Conservation (phyloP, 345 rosid genomes). For the Anastatica hierochuntica region DNA sequence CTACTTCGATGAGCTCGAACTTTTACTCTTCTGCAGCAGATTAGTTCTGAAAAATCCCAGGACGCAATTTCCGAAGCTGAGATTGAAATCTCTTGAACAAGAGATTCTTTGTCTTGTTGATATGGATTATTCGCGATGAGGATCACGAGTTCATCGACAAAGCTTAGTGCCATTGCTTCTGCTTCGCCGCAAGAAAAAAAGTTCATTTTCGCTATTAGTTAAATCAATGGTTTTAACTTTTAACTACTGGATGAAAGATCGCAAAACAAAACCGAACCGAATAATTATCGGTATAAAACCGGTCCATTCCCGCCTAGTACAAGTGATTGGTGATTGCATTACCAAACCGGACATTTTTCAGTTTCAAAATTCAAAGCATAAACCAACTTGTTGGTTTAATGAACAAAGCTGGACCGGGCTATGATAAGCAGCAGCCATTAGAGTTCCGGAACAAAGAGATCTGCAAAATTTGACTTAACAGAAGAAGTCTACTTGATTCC, state of each 20-base stretch:
- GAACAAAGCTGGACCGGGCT: background rate
- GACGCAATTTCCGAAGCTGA: constrained; percentile 35
- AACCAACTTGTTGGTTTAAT: background rate
- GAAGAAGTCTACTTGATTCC: background rate
- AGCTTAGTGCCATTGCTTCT: constrained; percentile 34
- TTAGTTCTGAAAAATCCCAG: constrained; percentile 40
- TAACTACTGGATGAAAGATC: background rate
- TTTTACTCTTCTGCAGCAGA: constrained; percentile 30
- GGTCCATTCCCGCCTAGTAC: background rate
- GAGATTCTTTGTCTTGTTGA: constrained; percentile 15
- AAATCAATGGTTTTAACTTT: no score
- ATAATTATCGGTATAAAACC: background rate
- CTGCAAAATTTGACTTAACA: constrained; percentile 2
- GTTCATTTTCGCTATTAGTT: no score
- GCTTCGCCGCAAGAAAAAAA: background rate
- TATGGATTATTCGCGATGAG: constrained; percentile 30
- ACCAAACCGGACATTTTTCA: background rate
- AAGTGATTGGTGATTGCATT: background rate
- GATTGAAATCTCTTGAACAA: constrained; percentile 17
- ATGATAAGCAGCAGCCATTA: no score
- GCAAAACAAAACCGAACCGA: background rate
- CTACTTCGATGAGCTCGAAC: constrained; percentile 41
- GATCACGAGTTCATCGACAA: constrained; percentile 26
- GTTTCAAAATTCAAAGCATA: no score
- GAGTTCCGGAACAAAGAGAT: background rate